Conservation (phyloP, 139 green algal species). For the Tetradesmus lagerheimii region DNA sequence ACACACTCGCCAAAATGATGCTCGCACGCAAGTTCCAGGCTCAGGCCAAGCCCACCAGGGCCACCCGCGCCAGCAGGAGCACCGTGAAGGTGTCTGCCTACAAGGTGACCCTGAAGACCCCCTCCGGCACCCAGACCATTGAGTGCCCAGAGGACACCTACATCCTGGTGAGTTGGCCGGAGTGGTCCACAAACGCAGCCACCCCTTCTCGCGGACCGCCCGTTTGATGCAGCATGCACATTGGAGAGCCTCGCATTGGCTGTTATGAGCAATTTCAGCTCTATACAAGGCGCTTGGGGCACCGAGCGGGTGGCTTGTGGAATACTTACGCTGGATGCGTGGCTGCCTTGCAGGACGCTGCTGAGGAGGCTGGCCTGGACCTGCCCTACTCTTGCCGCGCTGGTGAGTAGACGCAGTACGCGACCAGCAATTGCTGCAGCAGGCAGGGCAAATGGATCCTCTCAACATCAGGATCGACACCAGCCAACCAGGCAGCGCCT, state of each 20-base stretch:
- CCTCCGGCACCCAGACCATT: constrained; percentile 64
- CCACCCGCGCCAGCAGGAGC: background rate
- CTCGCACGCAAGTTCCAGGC: constrained; percentile 1
- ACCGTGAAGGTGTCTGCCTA: constrained; percentile 60
- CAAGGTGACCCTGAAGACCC: constrained; percentile 81
- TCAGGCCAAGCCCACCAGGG: background rate
- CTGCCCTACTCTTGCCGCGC: constrained; percentile 93
- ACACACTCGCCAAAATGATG: background rate
- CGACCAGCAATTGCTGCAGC: constrained; percentile 1
- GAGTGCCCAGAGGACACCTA: constrained; percentile 71
- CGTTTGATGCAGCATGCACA: constrained; percentile 2
- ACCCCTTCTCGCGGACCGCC: constrained; percentile 56
- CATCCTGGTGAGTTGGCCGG: constrained; percentile 67
- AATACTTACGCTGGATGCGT: constrained; percentile 5
- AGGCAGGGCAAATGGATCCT: background rate
- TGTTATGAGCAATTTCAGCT: background rate
- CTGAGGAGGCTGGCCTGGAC: constrained; percentile 73
- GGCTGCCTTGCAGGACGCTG: constrained; percentile 36
- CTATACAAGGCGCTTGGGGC: background rate
- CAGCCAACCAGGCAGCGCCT: background rate
- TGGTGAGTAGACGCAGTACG: constrained; percentile 42
- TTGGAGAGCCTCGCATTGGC: background rate
- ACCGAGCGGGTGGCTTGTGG: background rate
- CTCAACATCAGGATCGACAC: background rate
- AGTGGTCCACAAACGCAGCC: constrained; percentile 16